Evolutionary conservation across 192 early-diverging fungal genomes (phyloP), one percentile per base, ranked within the genome.

Genomic region (Coemansia interrupta): DNA sequence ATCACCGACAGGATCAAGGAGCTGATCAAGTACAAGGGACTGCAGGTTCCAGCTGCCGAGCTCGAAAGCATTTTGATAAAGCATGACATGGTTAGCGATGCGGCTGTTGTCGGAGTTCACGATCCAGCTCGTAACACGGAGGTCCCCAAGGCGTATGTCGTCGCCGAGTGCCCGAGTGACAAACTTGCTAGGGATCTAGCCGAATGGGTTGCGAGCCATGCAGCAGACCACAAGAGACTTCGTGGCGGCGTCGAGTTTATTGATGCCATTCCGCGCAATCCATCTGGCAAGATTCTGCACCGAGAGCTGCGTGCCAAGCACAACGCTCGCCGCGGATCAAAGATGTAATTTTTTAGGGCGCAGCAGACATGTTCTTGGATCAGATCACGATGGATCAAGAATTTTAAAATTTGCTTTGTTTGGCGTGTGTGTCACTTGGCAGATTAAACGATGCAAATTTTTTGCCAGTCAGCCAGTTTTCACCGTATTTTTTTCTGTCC

Each of bases 21-120:
- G 56, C 82, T 95, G 42, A 94, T 94, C 74, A 97, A 97, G 66
- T 94, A 92, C 85, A 95, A 96, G 63, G 83, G 86, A 0, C 65
- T 82, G 60, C 80, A 83, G 71, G 88, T 97, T 5, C 80, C 92
- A 0, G 92, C 93, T 1, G 89, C 92, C 5, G 92, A 97, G 66
- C 67, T 97, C 5, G 94, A 95, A 59, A 83, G 82, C 11, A 38
- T 87, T 44, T 60, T 94, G 58, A 50, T 91, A 11, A 64, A 81
- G 7, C 87, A 94, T 53, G 84, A 84, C 1, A 28, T 39, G 12
- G 74, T 97, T 32, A 64, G 73, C 8, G 89, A 91, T 56, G 83
- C 80, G 2, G 85, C 84, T 0, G 86, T 91, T 20, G 80, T 91
- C 68, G 86, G 85, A 30, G 63, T 86, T 0, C 72, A 85, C 9